A percentile compares a stretch with the other conserved stretches of the same genome.
These are phyloP conservation scores for Corynespora cassiicola DNA, from an alignment of 2,329 filamentous ascomycete species.

Conservation along the genomic window DNA sequence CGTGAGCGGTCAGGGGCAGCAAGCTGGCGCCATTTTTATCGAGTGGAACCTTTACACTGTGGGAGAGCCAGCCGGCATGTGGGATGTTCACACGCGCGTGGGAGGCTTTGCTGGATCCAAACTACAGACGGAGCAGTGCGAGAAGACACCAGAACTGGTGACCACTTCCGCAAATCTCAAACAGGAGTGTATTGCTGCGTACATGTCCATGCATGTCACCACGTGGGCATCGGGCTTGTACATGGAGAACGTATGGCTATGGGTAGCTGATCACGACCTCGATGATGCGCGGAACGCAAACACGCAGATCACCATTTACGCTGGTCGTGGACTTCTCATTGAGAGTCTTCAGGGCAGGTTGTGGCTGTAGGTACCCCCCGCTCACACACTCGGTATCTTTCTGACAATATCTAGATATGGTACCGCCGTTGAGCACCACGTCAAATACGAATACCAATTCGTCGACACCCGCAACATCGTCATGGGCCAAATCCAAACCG, in stretches of 20 bases:
- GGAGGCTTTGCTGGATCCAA: slow-evolving; percentile 80
- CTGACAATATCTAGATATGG: slow-evolving; percentile 59
- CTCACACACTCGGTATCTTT: neutral
- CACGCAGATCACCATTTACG: slow-evolving; percentile 80
- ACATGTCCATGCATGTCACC: slow-evolving; percentile 59
- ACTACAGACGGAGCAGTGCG: slow-evolving; percentile 77
- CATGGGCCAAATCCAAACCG: slow-evolving; percentile 84
- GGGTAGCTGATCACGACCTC: slow-evolving; percentile 83
- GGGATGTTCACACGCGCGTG: slow-evolving; percentile 87
- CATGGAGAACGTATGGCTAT: slow-evolving; percentile 90
- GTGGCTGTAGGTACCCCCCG: slow-evolving; percentile 68
- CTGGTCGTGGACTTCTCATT: slow-evolving; percentile 80
- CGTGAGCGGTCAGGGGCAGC: slow-evolving; percentile 70
- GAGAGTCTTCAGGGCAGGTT: slow-evolving; percentile 57
- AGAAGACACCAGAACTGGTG: slow-evolving; percentile 71
- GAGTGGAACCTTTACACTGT: slow-evolving; percentile 70
- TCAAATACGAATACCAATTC: slow-evolving; percentile 82
- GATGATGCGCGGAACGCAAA: slow-evolving; percentile 70
- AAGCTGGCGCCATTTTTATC: slow-evolving; percentile 72
- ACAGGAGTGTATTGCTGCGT: slow-evolving; percentile 74
- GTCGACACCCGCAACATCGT: slow-evolving; percentile 78
- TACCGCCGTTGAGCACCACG: slow-evolving; percentile 68
- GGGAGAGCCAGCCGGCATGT: slow-evolving; percentile 74
- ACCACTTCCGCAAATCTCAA: slow-evolving; percentile 60
- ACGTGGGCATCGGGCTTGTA: slow-evolving; percentile 66